Base-by-base conservation (phyloP, 352 stramenopile genomes). In the Globisporangium emineosum region DNA sequence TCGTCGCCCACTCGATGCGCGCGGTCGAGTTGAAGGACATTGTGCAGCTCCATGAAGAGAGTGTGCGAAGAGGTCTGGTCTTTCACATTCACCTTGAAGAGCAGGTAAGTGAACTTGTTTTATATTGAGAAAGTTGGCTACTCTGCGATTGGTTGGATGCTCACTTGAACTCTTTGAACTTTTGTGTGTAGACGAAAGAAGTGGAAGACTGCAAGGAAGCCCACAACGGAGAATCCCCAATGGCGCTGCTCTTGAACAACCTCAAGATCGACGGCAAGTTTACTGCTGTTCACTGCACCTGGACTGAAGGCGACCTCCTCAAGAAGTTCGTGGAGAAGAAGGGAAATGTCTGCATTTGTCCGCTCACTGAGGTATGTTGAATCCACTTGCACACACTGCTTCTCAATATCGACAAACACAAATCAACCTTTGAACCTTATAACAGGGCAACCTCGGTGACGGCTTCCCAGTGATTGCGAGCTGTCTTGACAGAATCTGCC, bases 1-100 rank as follows among this genome's bases (percentile, higher is more conserved):
- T 92, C 10, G 83, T 92, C 8, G 81, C 83, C 0, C 83, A 92
- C 68, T 92, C 83, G 57, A 85, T 92, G 76, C 83, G 83, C 30
- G 83, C 83, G 0, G 81, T 90, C 6, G 77, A 84, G 32, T 60
- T 89, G 6, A 62, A 62, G 1, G 80, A 91, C 55, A 79, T 91
- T 35, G 71, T 89, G 21, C 73, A 82, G 65, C 66, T 91, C 27
- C 80, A 91, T 43, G 65, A 89, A 62, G 80, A 90, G 57, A 90
- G 78, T 13, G 78, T 86, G 56, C 69, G 69, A 29, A 77, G 80
- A 45, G 79, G 76, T 3, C 71, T 88, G n/a, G 77, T 86, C n/a
- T 88, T 88, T 59, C 79, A 88, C 66, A 86, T 88, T 51, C 79
- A 88, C 23, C 55, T 86, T n/a, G 77, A 86, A 29, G 78, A 87